Conservation (phyloP, 129 eudicot genomes). For the Flaveria ramosissima region DNA sequence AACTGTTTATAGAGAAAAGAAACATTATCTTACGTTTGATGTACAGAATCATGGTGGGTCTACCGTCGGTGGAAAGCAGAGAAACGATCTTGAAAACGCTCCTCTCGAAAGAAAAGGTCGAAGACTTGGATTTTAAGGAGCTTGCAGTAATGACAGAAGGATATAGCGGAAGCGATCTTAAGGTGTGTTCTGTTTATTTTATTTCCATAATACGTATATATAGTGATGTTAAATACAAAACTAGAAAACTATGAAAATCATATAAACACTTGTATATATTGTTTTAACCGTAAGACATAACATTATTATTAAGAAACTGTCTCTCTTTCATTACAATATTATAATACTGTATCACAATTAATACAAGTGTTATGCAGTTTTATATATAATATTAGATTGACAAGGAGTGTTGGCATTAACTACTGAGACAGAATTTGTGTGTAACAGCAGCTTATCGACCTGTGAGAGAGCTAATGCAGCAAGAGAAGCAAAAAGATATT, state of each 20-base stretch:
- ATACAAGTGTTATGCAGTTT: background rate
- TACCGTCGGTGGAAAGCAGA: conserved; percentile 80
- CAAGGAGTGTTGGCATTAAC: conserved; percentile 40
- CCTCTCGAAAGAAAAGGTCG: conserved; percentile 71
- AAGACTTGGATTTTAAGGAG: conserved; percentile 73
- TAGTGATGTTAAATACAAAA: background rate
- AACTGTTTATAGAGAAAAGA: background rate
- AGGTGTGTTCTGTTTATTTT: conserved; percentile 53
- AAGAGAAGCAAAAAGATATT: conserved; percentile 66
- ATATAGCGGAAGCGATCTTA: conserved; percentile 96
- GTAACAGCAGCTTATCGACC: conserved; percentile 96
- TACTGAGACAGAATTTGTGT: conserved; percentile 77
- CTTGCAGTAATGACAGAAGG: conserved; percentile 95
- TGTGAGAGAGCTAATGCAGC: conserved; percentile 86
- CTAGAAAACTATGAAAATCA: background rate
- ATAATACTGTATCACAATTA: background rate
- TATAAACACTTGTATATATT: background rate
- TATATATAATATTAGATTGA: conserved; percentile 14
- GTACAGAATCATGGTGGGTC: conserved; percentile 89
- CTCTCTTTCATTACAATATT: background rate
- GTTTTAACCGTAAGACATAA: background rate
- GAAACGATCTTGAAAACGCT: conserved; percentile 88
- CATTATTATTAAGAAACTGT: background rate
- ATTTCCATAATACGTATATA: background rate
- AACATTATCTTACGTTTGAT: conserved; percentile 2